These are phyloP conservation scores for Didymella pomorum DNA, from an alignment of 2,329 filamentous ascomycete species.

Conservation along the genomic window DNA sequence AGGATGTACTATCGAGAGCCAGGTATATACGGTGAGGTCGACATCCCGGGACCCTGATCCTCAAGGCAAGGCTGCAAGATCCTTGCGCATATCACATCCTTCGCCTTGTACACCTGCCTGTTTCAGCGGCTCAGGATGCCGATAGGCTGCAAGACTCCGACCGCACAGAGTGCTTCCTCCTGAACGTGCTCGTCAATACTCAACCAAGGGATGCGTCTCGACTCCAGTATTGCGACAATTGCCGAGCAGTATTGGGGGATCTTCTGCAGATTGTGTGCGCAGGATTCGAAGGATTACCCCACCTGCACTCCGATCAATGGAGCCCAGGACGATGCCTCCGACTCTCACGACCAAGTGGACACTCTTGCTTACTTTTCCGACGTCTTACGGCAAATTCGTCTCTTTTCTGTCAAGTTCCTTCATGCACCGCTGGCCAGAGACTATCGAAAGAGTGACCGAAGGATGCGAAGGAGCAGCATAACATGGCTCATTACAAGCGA, in stretches of 20 bases:
- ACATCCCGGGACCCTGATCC: background rate
- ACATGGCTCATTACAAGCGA: background rate
- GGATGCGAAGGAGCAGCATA: no score
- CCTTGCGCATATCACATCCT: background rate
- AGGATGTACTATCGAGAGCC: background rate
- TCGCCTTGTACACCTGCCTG: background rate
- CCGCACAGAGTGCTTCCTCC: background rate
- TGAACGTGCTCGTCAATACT: background rate
- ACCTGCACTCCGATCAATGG: no score
- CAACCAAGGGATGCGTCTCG: background rate
- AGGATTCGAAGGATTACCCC: background rate
- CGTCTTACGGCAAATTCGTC: no score
- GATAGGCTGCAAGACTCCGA: background rate
- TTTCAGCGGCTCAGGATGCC: background rate
- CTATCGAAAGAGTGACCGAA: no score
- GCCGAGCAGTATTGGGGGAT: no score
- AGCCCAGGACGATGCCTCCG: no score
- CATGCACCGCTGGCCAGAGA: no score
- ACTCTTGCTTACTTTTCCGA: no score
- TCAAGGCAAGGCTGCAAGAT: background rate
- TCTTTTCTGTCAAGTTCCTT: no score
- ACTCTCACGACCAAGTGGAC: no score
- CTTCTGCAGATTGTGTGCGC: no score
- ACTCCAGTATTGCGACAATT: background rate
- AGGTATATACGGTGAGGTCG: background rate